These are phyloP conservation scores for Suhomyces taliae DNA, from an alignment of 1,139 yeast species.

Conservation along the genomic window DNA sequence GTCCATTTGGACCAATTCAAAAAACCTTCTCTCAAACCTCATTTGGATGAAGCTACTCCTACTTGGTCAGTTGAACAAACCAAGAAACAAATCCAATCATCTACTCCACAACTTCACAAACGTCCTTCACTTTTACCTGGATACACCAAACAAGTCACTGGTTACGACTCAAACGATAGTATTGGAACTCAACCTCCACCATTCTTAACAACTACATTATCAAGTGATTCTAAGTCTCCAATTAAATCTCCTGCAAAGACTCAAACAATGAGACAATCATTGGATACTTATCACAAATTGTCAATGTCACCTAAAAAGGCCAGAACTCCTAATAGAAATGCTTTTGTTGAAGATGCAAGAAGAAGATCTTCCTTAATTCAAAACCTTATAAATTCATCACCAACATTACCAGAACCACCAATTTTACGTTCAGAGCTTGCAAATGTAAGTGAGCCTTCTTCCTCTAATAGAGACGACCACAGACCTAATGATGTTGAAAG, in stretches of 20 bases:
- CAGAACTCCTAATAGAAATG: slow-evolving; percentile 24
- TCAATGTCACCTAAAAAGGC: slow-evolving; percentile 36
- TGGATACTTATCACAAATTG: slow-evolving; percentile 37
- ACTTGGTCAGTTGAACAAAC: slow-evolving; percentile 41
- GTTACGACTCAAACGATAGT: slow-evolving; percentile 27
- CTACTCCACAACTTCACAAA: slow-evolving; percentile 37
- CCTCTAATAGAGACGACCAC: slow-evolving; percentile 11
- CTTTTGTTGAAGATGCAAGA: slow-evolving; percentile 19
- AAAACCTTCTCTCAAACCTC: slow-evolving; percentile 23
- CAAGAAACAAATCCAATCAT: slow-evolving; percentile 26
- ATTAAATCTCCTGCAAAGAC: slow-evolving; percentile 13
- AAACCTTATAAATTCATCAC: slow-evolving; percentile 48
- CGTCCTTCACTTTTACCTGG: slow-evolving; percentile 16
- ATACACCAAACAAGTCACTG: slow-evolving; percentile 11
- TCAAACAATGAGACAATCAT: slow-evolving; percentile 36
- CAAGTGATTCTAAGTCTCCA: slow-evolving; percentile 11
- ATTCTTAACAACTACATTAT: slow-evolving; percentile 16
- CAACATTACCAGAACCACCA: slow-evolving; percentile 52
- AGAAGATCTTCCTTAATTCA: slow-evolving; percentile 45
- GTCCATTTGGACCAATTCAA: slow-evolving; percentile 14
- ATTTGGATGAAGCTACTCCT: slow-evolving; percentile 36
- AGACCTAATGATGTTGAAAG: slow-evolving; percentile 13
- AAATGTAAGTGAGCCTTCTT: slow-evolving; percentile 12
- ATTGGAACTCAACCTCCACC: slow-evolving; percentile 27
- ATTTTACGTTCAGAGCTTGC: slow-evolving; percentile 36